Evolutionary conservation across 83 land plant species (phyloP), one percentile per base, ranked within the genome.

Genomic region (Picea abies): DNA sequence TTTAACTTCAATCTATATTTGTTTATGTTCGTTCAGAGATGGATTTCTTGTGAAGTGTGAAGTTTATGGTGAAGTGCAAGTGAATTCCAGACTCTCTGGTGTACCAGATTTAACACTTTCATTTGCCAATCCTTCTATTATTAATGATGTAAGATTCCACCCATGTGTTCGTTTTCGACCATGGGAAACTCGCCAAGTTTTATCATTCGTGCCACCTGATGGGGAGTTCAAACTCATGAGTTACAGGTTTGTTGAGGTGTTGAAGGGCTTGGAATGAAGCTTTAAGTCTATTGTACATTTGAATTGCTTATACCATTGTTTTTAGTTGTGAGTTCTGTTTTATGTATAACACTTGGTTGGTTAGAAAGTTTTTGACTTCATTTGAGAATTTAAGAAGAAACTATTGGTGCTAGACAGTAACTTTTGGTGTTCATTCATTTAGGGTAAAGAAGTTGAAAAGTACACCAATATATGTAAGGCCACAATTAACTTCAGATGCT

Each of bases 151-250:
- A 66, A 90, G 96, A 56, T 97, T 97, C 83, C 99, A 97, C 87
- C 99, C 97, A n/a, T 96, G 99, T 82, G 98, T 97, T 68, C 93
- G 96, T 49, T 93, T 88, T 82, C 86, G 94, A 47, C 93, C 97
- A 58, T 97, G 98, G 98, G 99, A 97, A 76, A 72, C 94, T 19
- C 77, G 89, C 73, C 93, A 92, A 82, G 78, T 89, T 72, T 83
- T 97, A 15, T 89, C 95, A 72, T 97, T 97, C 86, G 95, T 97
- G 62, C 99, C 99, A 67, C 99, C 99, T 68, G 98, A 97, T 90
- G 99, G 99, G 61, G 84, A 91, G 77, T 97, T 97, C 87, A 97
- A 93, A 90, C 98, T 97, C 81, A 96, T 93, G 97, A 94, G 93
- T 84, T 97, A 97, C 92, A 97, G 99, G 99, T 97, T 39, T 63